phyloP scores from a whole-genome alignment of 2,329 filamentous ascomycete species.

The Ascochyta pisi region DNA sequence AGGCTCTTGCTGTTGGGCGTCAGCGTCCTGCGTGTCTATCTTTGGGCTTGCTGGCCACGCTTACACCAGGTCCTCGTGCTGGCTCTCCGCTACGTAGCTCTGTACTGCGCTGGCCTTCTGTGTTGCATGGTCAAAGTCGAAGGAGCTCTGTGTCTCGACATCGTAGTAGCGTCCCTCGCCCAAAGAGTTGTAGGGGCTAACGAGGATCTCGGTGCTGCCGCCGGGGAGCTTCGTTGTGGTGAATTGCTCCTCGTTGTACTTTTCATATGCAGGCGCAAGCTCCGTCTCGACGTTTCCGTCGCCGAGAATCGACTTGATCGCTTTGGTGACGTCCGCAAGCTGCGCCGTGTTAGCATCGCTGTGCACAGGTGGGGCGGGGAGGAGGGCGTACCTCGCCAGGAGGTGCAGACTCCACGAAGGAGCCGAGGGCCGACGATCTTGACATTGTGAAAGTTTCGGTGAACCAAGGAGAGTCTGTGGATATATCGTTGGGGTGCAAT shows the following conservation, averaged over 20 bases:
- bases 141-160: conserved; percentile 84
- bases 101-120: conserved; percentile 86
- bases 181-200: conserved; percentile 86
- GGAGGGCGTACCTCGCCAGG: conserved; percentile 82
- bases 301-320: conserved; percentile 85
- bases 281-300: conserved; percentile 72
- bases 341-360: conserved; percentile 50
- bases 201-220: conserved; percentile 76
- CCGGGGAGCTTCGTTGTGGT: conserved; percentile 87
- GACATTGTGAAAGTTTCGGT: conserved; percentile 34
- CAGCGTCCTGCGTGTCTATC: background rate
- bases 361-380: conserved; percentile 1
- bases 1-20: conserved; percentile 73
- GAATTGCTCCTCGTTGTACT: conserved; percentile 97
- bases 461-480: background rate
- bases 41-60: conserved; percentile 37
- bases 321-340: conserved; percentile 88
- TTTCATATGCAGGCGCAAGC: conserved; percentile 83
- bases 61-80: conserved; percentile 81
- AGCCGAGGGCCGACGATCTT: conserved; percentile 58
- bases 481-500: conserved; percentile 14
- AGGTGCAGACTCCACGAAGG: conserved; percentile 92
- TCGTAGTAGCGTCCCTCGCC: conserved; percentile 88
- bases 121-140: conserved; percentile 83
- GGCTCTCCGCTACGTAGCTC: conserved; percentile 77